A percentile compares a stretch with the other conserved stretches of the same genome.
Conservation (phyloP, 495 filamentous ascomycete species). For the Lasiosphaeria hispida region DNA sequence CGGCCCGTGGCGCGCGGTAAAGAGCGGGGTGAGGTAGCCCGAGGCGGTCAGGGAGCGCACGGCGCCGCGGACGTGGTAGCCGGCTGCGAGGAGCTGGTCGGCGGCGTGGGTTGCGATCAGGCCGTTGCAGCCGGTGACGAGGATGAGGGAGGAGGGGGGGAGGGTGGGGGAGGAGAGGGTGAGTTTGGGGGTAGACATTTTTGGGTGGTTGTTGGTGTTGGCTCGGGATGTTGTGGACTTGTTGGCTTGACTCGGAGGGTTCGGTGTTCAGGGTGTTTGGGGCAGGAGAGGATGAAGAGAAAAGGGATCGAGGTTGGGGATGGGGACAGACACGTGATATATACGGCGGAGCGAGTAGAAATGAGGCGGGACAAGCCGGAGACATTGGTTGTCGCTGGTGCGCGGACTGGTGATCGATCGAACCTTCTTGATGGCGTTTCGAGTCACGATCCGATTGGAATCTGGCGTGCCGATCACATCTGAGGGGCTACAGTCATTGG, state of each 20-base stretch:
- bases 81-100: slow-evolving; percentile 47
- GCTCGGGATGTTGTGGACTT: neutral
- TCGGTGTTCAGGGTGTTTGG: too few species aligned
- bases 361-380: too few species aligned
- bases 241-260: neutral
- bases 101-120: slow-evolving; percentile 53
- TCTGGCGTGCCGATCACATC: too few species aligned
- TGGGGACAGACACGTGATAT: too few species aligned
- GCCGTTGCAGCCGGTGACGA: slow-evolving; percentile 59
- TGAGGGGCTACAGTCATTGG: too few species aligned
- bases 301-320: too few species aligned
- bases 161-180: slow-evolving; percentile 19
- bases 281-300: too few species aligned
- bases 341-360: too few species aligned
- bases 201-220: neutral
- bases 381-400: too few species aligned
- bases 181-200: neutral
- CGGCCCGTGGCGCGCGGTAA: slow-evolving; percentile 23
- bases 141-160: slow-evolving; percentile 27
- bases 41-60: slow-evolving; percentile 31
- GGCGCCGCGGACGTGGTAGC: slow-evolving; percentile 54
- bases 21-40: slow-evolving; percentile 21
- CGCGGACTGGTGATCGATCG: too few species aligned
- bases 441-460: too few species aligned
- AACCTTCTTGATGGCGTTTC: too few species aligned